phyloP scores from a whole-genome alignment of 768 basidiomycete species.

The Rhodosporidiobolus odoratus region DNA sequence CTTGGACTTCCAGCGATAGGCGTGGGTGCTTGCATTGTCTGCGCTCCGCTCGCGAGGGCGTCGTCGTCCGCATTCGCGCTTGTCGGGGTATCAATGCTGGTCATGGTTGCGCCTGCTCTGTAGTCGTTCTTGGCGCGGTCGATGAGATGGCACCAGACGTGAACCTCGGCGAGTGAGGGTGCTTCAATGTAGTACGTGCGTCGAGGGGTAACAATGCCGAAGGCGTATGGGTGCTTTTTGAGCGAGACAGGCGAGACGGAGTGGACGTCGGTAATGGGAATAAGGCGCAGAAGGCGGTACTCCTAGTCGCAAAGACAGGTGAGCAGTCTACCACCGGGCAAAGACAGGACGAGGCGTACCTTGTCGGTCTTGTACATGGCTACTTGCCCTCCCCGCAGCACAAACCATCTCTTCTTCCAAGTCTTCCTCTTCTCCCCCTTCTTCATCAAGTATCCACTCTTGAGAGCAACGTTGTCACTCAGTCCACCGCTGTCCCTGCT shows the following conservation, averaged over 20 bases:
- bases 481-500: constrained; percentile 39
- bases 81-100: constrained; percentile 18
- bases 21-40: not conserved
- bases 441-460: constrained; percentile 92
- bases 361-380: constrained; percentile 95
- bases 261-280: constrained; percentile 82
- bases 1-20: not conserved
- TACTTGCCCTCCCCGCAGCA: constrained; percentile 80
- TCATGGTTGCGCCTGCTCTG: constrained; percentile 10
- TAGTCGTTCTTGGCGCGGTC: constrained; percentile 22
- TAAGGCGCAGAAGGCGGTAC: constrained; percentile 81
- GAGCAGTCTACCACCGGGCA: not conserved
- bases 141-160: constrained; percentile 54
- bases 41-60: not conserved
- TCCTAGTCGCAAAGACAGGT: constrained; percentile 49
- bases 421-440: constrained; percentile 98
- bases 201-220: constrained; percentile 82
- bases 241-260: constrained; percentile 78
- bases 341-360: constrained; percentile 39
- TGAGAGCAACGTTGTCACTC: constrained; percentile 57
- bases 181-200: constrained; percentile 91
- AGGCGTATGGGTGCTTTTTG: constrained; percentile 81
- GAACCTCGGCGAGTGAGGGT: constrained; percentile 62
- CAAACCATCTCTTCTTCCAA: constrained; percentile 99
- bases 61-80: not conserved